Evolutionary conservation across 371 early-diverging fungal species (phyloP), one percentile per base, ranked within the genome.

Genomic region (Mucor saturninus): DNA sequence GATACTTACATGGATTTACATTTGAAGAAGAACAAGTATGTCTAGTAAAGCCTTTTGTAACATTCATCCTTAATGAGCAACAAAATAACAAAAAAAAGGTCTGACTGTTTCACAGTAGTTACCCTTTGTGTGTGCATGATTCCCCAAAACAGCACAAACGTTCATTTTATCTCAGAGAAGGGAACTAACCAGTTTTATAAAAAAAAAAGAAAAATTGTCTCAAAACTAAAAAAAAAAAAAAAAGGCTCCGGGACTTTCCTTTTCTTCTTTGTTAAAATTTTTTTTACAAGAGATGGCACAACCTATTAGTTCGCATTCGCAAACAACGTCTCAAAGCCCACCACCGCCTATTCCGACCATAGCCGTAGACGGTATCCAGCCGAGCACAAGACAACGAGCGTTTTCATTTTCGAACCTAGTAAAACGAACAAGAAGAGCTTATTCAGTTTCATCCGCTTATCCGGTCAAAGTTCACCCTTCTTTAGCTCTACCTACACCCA

Each of bases 401-500:
- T 78, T 81, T 51, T 74, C 75, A 8, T 49, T 81, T 31, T 71
- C 79, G 1, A 69, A 71, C 21, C 39, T 81, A 8, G 81, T 78
- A 0, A 70, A 70, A 10, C 70, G 75, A 42, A 76, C 81, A 8
- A 69, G 81, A n/a, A 56, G 81, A 69, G 78, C 81, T 21, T 81
- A 81, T 55, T 81, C 81, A 0, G 79, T 81, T 5, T 81, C 81
- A 9, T 81, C 81, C 21, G 76, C 77, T 28, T 77, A 75, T 53
- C 76, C 70, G 43, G 66, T 67, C 14, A 61, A 61, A 29, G 46
- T 64, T 4, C 62, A 62, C 15, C 73, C 70, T 13, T 63, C 69
- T 28, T 50, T 72, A 28, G 56, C 64, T 15, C 40, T 75, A 49
- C 69, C 75, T 30, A 57, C 52, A 2, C 68, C 64, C 9, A 65